Base-by-base conservation (phyloP, 2,329 filamentous ascomycete species). In the Fusarium pilosicola region DNA sequence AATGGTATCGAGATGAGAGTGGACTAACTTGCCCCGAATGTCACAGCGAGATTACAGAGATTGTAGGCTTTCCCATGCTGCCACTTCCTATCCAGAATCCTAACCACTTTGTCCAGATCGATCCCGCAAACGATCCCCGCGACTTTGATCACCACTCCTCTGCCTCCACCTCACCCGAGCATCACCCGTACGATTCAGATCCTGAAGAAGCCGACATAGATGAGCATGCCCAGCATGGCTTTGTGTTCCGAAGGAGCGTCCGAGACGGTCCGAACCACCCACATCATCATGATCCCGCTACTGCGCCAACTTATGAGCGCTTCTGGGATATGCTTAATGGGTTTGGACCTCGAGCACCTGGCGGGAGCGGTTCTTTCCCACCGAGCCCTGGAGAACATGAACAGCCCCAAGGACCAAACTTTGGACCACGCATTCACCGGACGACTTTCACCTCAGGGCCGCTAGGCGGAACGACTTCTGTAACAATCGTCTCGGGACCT, bases 21-120 rank as follows among this genome's bases (percentile, higher is more conserved):
- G 91, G 84, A 32, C 83, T 97, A 71, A 85, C 84, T 22, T 99
- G 96, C 80, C 94, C 95, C 22, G 82, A 85, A n/a, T 99, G 96
- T 80, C 80, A 87, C 8, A 90, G 91, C 42, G 94, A 97, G 26
- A 91, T 94, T 74, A 94, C 91, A 22, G 95, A 99, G 84, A 94
- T 98, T 77, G 95, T 97, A 86, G 79, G 92, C 86, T 32, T 54
- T 32, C 28, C 24, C 18, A 39, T 4, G 7, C 39, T 26, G 30
- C n/a, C 11, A 12, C 34, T 55, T 34, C 18, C 22, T 45, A 9
- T 18, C 32, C 48, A 52, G 28, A 38, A 49, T 48, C 44, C 77
- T 79, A 41, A 78, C 64, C 26, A n/a, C n/a, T 30, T 39, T 67
- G 17, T 36, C 41, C 44, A 91, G 89, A 80, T 91, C 26, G 84